Conservation (phyloP, 371 early-diverging fungal genomes). For the Syncephalastrum monosporum region DNA sequence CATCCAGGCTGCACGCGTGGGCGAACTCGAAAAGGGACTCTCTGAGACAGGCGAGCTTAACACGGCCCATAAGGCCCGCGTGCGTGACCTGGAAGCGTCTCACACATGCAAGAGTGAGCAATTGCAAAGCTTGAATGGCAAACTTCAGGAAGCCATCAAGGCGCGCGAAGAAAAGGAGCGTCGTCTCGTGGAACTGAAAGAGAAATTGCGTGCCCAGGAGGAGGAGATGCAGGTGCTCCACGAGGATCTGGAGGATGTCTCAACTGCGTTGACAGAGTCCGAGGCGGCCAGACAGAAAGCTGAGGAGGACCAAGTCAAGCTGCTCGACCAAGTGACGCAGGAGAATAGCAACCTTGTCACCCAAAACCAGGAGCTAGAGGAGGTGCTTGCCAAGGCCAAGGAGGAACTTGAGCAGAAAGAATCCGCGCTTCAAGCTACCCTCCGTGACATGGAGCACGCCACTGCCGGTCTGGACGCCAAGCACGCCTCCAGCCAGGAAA, state of each 20-base stretch:
- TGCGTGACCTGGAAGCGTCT: no score
- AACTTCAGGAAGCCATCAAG: slow-evolving; percentile 1
- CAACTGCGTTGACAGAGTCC: slow-evolving; percentile 5
- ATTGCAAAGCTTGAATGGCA: neutral
- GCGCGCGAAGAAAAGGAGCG: neutral
- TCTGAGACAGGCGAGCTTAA: neutral
- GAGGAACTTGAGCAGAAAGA: neutral
- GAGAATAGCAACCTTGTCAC: slow-evolving; percentile 17
- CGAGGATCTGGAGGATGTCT: slow-evolving; percentile 10
- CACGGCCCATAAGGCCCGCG: no score
- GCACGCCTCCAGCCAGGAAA: slow-evolving; percentile 1
- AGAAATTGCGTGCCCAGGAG: neutral
- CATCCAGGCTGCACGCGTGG: neutral
- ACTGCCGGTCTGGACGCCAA: no score
- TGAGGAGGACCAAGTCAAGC: slow-evolving; percentile 7
- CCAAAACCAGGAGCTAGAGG: slow-evolving; percentile 4
- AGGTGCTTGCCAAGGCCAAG: neutral
- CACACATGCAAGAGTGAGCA: no score
- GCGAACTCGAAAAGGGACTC: neutral
- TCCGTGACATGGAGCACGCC: no score
- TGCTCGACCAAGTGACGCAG: slow-evolving; percentile 11
- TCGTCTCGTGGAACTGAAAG: no score
- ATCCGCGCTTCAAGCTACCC: no score
- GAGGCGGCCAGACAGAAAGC: slow-evolving; percentile 12
- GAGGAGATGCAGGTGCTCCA: slow-evolving; percentile 5